Evolutionary conservation across 768 basidiomycete species (phyloP).

Genomic region (Rhizopogon vulgaris): DNA sequence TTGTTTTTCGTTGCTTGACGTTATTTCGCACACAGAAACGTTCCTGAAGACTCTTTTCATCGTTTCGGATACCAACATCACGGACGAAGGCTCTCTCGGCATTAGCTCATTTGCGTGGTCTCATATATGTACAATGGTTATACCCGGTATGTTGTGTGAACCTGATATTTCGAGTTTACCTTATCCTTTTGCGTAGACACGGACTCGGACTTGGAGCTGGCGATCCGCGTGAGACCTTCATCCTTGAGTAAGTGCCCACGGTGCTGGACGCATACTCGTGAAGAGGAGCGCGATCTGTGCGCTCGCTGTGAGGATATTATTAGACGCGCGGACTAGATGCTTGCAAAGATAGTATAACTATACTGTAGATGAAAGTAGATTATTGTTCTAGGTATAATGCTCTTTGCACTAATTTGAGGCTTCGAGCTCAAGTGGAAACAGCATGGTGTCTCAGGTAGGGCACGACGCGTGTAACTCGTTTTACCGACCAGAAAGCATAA

Average conservation of each 20-base stretch:
- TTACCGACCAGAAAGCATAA: no score
- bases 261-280: conserved; percentile 78
- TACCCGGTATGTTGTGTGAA: conserved; percentile 39
- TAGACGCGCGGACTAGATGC: not conserved
- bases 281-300: conserved; percentile 51
- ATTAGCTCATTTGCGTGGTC: conserved; percentile 41
- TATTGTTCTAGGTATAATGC: no score
- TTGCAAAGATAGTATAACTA: not conserved
- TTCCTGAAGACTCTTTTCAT: conserved; percentile 74
- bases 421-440: not conserved
- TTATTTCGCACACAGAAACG: conserved; percentile 35
- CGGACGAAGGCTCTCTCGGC: conserved; percentile 37
- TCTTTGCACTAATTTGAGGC: not conserved
- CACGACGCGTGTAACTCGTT: no score
- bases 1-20: not conserved
- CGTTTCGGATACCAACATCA: conserved; percentile 62
- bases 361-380: not conserved
- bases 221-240: conserved; percentile 59
- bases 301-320: conserved; percentile 44
- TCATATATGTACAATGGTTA: conserved; percentile 35
- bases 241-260: conserved; percentile 72
- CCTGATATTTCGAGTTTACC: not conserved
- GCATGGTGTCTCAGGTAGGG: not conserved
- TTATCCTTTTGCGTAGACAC: not conserved
- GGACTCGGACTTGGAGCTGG: conserved; percentile 22